phyloP scores from a whole-genome alignment of 306 rosid species.

The Trifolium subterraneum region DNA sequence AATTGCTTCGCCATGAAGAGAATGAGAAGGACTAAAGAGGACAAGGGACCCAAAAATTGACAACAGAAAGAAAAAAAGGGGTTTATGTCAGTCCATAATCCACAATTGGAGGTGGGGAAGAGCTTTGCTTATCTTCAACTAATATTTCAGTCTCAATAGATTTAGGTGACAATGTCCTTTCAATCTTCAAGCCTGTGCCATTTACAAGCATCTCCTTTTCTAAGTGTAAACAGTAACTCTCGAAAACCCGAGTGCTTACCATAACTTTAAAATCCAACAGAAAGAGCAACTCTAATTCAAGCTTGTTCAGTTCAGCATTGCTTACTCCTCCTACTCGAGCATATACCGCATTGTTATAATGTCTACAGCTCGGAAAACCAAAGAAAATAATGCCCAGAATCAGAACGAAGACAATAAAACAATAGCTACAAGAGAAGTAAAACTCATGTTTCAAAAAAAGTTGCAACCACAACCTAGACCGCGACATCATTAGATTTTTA shows the following conservation, averaged over 20 bases:
- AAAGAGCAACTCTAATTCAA: conserved; percentile 84
- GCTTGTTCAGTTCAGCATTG: conserved; percentile 78
- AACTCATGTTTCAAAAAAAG: background rate
- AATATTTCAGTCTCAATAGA: conserved; percentile 56
- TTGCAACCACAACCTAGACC: background rate
- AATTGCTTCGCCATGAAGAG: conserved; percentile 4
- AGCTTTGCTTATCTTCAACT: conserved; percentile 53
- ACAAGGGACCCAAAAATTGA: conserved; percentile 37
- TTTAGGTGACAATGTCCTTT: conserved; percentile 51
- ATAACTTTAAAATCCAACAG: conserved; percentile 78
- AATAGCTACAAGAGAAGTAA: background rate
- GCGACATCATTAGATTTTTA: no score
- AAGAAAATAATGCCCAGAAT: conserved; percentile 11
- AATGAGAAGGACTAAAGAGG: background rate
- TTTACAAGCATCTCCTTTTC: conserved; percentile 70
- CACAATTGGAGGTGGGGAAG: conserved; percentile 57
- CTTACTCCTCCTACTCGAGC: conserved; percentile 88
- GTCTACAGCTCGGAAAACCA: conserved; percentile 53
- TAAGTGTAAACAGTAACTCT: conserved; percentile 77
- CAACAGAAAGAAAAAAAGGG: conserved; percentile 25
- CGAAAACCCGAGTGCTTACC: conserved; percentile 73
- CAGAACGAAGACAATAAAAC: conserved; percentile 13
- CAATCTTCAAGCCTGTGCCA: conserved; percentile 59
- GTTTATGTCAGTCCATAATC: conserved; percentile 44
- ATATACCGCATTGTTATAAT: conserved; percentile 77